Conservation (phyloP, 768 basidiomycete genomes). For the Suillus cothurnatus region DNA sequence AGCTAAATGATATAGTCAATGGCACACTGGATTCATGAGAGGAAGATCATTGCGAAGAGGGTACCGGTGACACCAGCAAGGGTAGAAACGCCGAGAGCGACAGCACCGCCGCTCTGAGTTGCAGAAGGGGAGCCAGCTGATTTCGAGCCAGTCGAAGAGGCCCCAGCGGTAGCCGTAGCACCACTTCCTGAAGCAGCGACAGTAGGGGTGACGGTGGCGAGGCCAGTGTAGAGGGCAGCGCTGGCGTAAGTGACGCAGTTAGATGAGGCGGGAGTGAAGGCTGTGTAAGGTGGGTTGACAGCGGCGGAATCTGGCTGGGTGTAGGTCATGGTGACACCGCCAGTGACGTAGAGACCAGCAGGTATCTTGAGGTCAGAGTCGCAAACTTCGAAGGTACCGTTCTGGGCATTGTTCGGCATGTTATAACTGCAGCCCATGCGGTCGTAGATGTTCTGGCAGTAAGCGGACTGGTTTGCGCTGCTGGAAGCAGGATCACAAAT, state of each 20-base stretch:
- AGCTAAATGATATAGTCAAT: background rate
- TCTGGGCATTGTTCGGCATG: constrained; percentile 61
- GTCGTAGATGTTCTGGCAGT: constrained; percentile 75
- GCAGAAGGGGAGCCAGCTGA: constrained; percentile 18
- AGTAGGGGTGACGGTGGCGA: constrained; percentile 18
- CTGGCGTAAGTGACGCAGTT: constrained; percentile 45
- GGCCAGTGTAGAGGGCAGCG: constrained; percentile 35
- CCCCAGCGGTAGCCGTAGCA: background rate
- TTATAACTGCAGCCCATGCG: constrained; percentile 75
- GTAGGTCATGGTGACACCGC: constrained; percentile 46
- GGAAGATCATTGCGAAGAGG: constrained; percentile 39
- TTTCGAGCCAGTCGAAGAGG: constrained; percentile 16
- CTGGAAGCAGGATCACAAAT: constrained; percentile 60
- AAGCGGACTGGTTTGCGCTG: constrained; percentile 40
- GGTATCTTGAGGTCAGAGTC: constrained; percentile 62
- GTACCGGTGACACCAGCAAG: constrained; percentile 37
- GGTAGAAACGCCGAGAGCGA: constrained; percentile 32
- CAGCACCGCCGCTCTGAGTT: constrained; percentile 23
- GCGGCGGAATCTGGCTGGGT: constrained; percentile 41
- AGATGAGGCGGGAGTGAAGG: constrained; percentile 43
- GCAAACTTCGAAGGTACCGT: constrained; percentile 67
- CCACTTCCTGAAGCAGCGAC: background rate
- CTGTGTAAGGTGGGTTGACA: constrained; percentile 42
- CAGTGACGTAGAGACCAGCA: constrained; percentile 52
- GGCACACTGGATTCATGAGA: constrained; percentile 31